Evolutionary conservation across 2,329 filamentous ascomycete genomes (phyloP).

Genomic region (Domatiomyces catenatus): DNA sequence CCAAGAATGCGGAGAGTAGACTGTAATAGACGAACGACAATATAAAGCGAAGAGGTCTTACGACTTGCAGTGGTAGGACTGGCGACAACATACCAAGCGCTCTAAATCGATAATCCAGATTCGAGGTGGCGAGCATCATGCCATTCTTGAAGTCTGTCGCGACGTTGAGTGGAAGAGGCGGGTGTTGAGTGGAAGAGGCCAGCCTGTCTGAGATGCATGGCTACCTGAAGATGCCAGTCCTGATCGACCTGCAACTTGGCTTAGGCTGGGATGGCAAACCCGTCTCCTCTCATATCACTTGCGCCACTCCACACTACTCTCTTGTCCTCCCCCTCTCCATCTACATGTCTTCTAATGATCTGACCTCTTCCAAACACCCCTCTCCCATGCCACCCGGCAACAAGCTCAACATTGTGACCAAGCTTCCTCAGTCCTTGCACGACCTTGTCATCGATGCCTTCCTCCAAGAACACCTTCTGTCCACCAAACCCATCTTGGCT

Average conservation of each 20-base stretch:
- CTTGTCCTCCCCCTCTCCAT: constrained; percentile 46
- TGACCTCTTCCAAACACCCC: constrained; percentile 73
- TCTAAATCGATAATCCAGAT: too few relatives aligned
- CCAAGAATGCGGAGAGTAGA: too few relatives aligned
- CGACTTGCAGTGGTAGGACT: too few relatives aligned
- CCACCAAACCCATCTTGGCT: constrained; percentile 36
- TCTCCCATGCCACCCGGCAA: constrained; percentile 46
- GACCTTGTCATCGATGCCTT: constrained; percentile 57
- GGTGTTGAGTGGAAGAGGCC: too few relatives aligned
- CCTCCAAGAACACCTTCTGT: constrained; percentile 56
- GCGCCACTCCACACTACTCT: constrained; percentile 62
- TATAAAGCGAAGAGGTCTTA: too few relatives aligned
- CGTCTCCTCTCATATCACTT: constrained; percentile 78
- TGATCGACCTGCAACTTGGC: background rate
- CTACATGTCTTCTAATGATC: constrained; percentile 62
- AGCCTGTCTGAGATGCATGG: too few relatives aligned
- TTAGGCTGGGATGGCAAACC: constrained; percentile 42
- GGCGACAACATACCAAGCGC: too few relatives aligned
- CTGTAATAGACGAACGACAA: too few relatives aligned
- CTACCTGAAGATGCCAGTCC: too few relatives aligned
- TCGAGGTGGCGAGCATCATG: too few relatives aligned
- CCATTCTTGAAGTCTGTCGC: too few relatives aligned
- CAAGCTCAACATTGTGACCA: constrained; percentile 58
- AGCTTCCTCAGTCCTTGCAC: constrained; percentile 50
- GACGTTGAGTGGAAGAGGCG: too few relatives aligned